Conservation (phyloP, 1,284 basidiomycete species). For the Puccinia triticina region DNA sequence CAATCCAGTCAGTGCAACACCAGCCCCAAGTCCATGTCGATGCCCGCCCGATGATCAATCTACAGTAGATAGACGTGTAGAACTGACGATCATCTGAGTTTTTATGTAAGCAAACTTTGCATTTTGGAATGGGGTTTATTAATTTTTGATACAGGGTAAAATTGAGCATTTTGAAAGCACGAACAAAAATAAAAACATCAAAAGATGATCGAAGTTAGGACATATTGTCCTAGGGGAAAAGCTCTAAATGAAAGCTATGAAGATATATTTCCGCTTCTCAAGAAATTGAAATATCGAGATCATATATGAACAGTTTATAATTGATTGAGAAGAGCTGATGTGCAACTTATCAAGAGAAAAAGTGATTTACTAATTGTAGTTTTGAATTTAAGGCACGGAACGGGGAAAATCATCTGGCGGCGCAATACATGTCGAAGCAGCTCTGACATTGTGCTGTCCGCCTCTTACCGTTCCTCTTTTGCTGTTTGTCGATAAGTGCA, state of each 20-base stretch:
- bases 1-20: background rate
- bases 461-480: slow-evolving; percentile 41
- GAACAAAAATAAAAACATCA: background rate
- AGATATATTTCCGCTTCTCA: background rate
- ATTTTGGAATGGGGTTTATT: background rate
- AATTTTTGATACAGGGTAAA: background rate
- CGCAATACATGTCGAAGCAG: slow-evolving; percentile 51
- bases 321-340: background rate
- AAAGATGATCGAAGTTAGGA: background rate
- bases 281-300: background rate
- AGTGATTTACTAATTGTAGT: too few species aligned
- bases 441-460: slow-evolving; percentile 48
- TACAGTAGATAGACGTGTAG: too few species aligned
- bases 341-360: background rate
- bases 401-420: background rate
- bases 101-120: background rate
- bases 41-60: background rate
- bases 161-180: background rate
- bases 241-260: background rate
- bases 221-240: background rate
- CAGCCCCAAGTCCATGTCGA: background rate
- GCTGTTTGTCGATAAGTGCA: slow-evolving; percentile 49
- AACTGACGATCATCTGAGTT: too few species aligned
- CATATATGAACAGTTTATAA: background rate
- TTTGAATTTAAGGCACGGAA: background rate